phyloP scores from a whole-genome alignment of 2,329 filamentous ascomycete species.

The Talaromyces islandicus region DNA sequence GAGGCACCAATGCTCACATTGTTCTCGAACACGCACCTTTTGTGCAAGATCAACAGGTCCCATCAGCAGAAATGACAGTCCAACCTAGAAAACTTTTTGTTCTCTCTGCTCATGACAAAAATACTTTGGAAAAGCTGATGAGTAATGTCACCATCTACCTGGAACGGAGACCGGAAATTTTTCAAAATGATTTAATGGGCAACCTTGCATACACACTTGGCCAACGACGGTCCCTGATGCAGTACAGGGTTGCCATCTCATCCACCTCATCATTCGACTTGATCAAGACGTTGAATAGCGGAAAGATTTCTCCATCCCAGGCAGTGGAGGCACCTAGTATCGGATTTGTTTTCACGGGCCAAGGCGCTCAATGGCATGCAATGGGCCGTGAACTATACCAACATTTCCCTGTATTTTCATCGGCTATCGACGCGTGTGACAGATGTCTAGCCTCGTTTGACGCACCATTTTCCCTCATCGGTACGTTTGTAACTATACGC shows the following conservation, averaged over 20 bases:
- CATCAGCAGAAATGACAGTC: neutral
- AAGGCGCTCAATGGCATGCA: slow-evolving; percentile 32
- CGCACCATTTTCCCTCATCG: neutral
- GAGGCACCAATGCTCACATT: slow-evolving; percentile 10
- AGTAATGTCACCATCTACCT: neutral
- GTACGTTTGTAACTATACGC: slow-evolving; percentile 1
- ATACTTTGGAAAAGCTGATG: neutral
- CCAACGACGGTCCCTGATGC: slow-evolving; percentile 1
- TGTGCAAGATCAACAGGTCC: neutral
- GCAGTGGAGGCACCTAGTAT: slow-evolving; percentile 8
- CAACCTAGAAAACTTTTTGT: neutral
- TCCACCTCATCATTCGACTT: neutral
- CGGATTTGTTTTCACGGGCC: slow-evolving; percentile 29
- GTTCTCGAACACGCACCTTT: slow-evolving; percentile 3
- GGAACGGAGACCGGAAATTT: neutral
- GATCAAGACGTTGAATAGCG: neutral
- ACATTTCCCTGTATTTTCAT: slow-evolving; percentile 9
- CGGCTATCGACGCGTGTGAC: slow-evolving; percentile 4
- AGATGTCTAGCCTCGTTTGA: neutral
- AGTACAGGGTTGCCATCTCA: neutral
- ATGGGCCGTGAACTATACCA: slow-evolving; percentile 14
- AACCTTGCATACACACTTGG: slow-evolving; percentile 6
- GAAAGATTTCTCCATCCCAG: neutral
- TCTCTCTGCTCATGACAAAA: neutral
- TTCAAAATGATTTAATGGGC: neutral